Base-by-base conservation (phyloP, 176 grass and related monocot genomes). In the Metroxylon sagu region DNA sequence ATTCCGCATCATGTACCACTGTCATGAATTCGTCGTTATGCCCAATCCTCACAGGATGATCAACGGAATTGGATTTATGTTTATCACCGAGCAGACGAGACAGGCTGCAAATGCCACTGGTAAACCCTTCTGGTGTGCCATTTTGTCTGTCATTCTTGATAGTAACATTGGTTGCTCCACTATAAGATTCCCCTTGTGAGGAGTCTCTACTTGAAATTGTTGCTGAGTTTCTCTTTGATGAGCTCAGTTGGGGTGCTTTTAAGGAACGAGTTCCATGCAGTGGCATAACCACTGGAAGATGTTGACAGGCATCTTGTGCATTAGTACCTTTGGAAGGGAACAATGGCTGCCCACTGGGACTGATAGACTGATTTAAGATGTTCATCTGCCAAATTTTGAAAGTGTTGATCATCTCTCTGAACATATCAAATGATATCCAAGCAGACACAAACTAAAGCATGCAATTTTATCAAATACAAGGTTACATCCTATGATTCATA, bases 291-390 rank as follows among this genome's bases (percentile, higher is more conserved):
- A 15, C 15, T 19, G 31, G 65, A 16, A 68, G 17, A 35, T 68
- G 25, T 65, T 71, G 77, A 35, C 72, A 74, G 19, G 7, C 18
- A 14, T 58, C 70, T 68, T 67, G 49, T 8, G 19, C 19, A 30
- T 26, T 18, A 3, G 54, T 14, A 8, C 66, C 52, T 69, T 67
- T 68, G 43, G 70, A 54, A 56, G 73, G 53, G 69, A 85, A 73
- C 55, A 65, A 74, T 69, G 77, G 55, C 59, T 82, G 79, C 39
- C 78, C 72, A 16, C 62, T 61, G 4, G 64, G 63, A 79, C 48
- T 62, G 61, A 86, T 80, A 4, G 87, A 81, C 49, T 85, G 81
- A 57, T 88, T 85, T 56, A 88, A 59, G 72, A 89, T 85, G 74
- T 74, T 92, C 93, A 92, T 98, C 85, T 73, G 61, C 59, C 4